A percentile compares a stretch with the other conserved stretches of the same genome.
Evolutionary conservation across 2,329 filamentous ascomycete genomes (phyloP).

Genomic region (Didymella lethalis): DNA sequence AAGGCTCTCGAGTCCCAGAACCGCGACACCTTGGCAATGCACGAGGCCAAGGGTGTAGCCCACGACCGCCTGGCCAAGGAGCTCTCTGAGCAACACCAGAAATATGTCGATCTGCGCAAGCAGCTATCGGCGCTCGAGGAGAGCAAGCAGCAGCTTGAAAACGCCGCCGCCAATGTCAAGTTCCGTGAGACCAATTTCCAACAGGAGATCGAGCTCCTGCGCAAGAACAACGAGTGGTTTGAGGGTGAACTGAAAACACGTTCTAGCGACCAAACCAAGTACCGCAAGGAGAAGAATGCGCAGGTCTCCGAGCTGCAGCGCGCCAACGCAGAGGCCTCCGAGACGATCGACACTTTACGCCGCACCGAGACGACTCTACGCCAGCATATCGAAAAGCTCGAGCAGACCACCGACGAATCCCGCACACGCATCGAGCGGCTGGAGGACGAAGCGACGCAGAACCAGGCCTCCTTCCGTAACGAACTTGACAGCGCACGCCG

Average conservation of each 20-base stretch:
- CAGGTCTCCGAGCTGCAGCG: slow-evolving; percentile 89
- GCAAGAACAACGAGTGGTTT: slow-evolving; percentile 92
- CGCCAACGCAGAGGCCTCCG: slow-evolving; percentile 82
- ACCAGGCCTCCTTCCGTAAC: slow-evolving; percentile 85
- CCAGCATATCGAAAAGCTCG: slow-evolving; percentile 80
- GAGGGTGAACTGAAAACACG: slow-evolving; percentile 92
- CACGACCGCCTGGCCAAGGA: slow-evolving; percentile 88
- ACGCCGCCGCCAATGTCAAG: slow-evolving; percentile 79
- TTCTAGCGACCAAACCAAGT: slow-evolving; percentile 83
- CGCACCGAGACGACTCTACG: slow-evolving; percentile 82
- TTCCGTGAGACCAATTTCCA: slow-evolving; percentile 90
- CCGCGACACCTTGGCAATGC: slow-evolving; percentile 84
- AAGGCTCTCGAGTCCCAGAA: slow-evolving; percentile 89
- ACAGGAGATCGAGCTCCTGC: slow-evolving; percentile 87
- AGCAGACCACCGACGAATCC: slow-evolving; percentile 85
- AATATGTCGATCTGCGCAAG: slow-evolving; percentile 81
- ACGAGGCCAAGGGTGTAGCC: slow-evolving; percentile 87
- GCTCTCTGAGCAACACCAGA: slow-evolving; percentile 86
- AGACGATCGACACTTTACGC: slow-evolving; percentile 77
- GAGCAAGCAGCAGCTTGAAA: slow-evolving; percentile 80
- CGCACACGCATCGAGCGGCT: slow-evolving; percentile 83
- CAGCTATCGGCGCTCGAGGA: slow-evolving; percentile 85
- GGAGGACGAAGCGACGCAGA: slow-evolving; percentile 80
- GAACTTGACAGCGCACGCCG: slow-evolving; percentile 83
- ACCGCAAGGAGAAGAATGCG: slow-evolving; percentile 92